Evolutionary conservation across 371 early-diverging fungal genomes (phyloP).

Genomic region (Mortierella sp.): DNA sequence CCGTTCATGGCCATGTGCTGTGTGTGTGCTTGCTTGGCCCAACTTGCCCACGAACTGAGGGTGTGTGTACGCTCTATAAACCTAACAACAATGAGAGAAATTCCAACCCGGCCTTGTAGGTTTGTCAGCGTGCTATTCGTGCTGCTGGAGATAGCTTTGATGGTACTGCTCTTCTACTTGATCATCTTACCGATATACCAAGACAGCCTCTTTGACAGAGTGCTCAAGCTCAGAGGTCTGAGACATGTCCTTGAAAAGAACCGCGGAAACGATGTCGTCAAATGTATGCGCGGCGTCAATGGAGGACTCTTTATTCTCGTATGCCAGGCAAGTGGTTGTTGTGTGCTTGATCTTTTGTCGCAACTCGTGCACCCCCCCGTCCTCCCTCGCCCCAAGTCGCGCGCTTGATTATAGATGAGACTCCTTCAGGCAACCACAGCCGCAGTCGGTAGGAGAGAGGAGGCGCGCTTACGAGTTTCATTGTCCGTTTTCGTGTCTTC

Average conservation of each 20-base stretch:
- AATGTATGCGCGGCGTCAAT: constrained; percentile 49
- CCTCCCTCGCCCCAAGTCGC: too few species aligned
- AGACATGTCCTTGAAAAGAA: constrained; percentile 58
- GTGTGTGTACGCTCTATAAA: too few species aligned
- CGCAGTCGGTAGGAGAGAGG: too few species aligned
- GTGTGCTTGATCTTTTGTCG: neutral
- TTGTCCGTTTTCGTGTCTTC: constrained; percentile 24
- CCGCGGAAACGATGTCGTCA: constrained; percentile 41
- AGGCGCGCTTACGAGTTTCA: constrained; percentile 11
- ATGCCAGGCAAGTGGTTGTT: constrained; percentile 26
- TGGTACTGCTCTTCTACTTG: constrained; percentile 63
- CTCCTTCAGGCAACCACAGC: too few species aligned
- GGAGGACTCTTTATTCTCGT: constrained; percentile 42
- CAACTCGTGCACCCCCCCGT: too few species aligned
- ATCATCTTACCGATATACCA: constrained; percentile 64
- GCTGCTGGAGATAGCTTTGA: constrained; percentile 61
- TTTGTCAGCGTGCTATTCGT: constrained; percentile 64
- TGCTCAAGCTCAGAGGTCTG: constrained; percentile 60
- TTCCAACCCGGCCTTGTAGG: constrained; percentile 15
- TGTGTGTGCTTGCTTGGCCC: too few species aligned
- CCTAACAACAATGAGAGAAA: too few species aligned
- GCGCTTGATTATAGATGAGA: too few species aligned
- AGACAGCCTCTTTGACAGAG: constrained; percentile 67
- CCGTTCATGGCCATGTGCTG: neutral
- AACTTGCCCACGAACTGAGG: too few species aligned